These are phyloP conservation scores for Lepiota subincarnata DNA, from an alignment of 768 basidiomycete species.

Conservation along the genomic window DNA sequence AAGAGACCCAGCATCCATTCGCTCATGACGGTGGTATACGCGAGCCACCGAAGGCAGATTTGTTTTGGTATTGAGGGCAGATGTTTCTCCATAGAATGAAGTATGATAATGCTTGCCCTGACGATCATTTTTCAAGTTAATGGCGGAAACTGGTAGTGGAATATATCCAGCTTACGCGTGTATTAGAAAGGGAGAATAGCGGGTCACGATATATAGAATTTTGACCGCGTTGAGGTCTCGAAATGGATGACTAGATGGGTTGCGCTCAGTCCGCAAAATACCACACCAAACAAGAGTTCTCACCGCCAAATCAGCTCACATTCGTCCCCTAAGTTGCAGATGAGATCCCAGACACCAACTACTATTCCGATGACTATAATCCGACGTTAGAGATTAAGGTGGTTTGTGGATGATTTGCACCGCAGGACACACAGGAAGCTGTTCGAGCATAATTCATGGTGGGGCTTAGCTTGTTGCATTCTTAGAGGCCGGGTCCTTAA, in stretches of 20 bases:
- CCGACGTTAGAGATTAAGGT: not conserved
- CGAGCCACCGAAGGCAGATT: too few relatives aligned
- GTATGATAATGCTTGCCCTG: too few relatives aligned
- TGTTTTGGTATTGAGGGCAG: too few relatives aligned
- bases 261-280: not conserved
- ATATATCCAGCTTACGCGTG: too few relatives aligned
- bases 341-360: not conserved
- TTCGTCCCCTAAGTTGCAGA: not conserved
- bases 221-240: not conserved
- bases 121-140: too few relatives aligned
- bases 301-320: not conserved
- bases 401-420: too few relatives aligned
- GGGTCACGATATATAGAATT: constrained; percentile 2
- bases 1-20: not conserved
- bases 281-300: not conserved
- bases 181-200: not conserved
- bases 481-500: too few relatives aligned
- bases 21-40: not conserved
- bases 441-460: too few relatives aligned
- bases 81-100: too few relatives aligned
- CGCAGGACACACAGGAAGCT: too few relatives aligned
- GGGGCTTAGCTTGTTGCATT: too few relatives aligned
- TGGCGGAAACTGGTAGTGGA: too few relatives aligned
- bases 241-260: not conserved
- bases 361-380: not conserved